These are phyloP conservation scores for Termitomyces sp. DNA, from an alignment of 768 basidiomycete species.

Conservation along the genomic window DNA sequence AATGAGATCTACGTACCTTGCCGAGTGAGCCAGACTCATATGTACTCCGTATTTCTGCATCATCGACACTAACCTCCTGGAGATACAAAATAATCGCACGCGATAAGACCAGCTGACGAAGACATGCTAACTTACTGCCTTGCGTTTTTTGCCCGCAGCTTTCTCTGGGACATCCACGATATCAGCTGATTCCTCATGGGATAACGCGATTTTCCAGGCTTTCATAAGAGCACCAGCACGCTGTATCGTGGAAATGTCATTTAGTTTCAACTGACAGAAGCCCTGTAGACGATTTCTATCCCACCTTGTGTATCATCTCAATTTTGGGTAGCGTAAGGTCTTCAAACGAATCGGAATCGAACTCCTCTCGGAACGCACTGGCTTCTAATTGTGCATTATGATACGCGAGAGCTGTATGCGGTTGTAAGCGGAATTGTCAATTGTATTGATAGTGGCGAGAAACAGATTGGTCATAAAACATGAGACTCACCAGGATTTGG, in stretches of 20 bases:
- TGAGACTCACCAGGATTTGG: constrained; percentile 78
- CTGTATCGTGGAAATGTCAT: constrained; percentile 25
- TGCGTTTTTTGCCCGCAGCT: constrained; percentile 55
- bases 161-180: constrained; percentile 34
- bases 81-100: neutral
- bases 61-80: constrained; percentile 60
- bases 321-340: constrained; percentile 79
- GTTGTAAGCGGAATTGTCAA: constrained; percentile 3
- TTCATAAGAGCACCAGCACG: constrained; percentile 64
- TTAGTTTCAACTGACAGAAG: constrained; percentile 1
- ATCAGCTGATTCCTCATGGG: constrained; percentile 59
- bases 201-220: constrained; percentile 64
- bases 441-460: neutral
- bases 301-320: constrained; percentile 75
- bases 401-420: constrained; percentile 63
- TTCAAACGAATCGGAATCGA: constrained; percentile 68
- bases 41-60: constrained; percentile 68
- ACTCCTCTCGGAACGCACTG: constrained; percentile 88
- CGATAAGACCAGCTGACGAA: constrained; percentile 4
- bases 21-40: constrained; percentile 52
- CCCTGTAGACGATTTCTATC: constrained; percentile 17
- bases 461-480: neutral
- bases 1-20: constrained; percentile 44
- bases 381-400: constrained; percentile 91
- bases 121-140: constrained; percentile 49